Conservation (phyloP, 2,329 filamentous ascomycete genomes). For the Cordyceps tenuipes region DNA sequence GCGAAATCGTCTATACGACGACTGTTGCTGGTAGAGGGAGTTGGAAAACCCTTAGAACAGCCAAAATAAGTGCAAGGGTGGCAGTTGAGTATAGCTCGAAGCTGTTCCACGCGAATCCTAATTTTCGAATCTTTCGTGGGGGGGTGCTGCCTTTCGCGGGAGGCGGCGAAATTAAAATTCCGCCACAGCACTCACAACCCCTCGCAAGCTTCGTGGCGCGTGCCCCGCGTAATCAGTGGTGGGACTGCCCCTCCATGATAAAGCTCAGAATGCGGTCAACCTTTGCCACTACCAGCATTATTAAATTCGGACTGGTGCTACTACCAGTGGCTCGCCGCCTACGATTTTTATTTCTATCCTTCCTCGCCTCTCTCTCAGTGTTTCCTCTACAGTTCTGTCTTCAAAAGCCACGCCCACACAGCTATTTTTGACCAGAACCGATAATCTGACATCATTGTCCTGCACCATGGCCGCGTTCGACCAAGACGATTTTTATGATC, state of each 20-base stretch:
- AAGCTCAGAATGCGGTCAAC: not conserved
- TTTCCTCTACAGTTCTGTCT: not conserved
- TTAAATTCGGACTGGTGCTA: not conserved
- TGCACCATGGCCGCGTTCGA: constrained; percentile 8
- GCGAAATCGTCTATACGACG: constrained; percentile 10
- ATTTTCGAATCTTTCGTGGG: constrained; percentile 18
- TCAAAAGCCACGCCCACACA: not conserved
- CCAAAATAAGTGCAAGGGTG: constrained; percentile 5
- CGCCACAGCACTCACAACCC: constrained; percentile 7
- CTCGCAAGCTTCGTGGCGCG: constrained; percentile 2
- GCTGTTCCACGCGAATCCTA: constrained; percentile 13
- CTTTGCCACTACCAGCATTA: not conserved
- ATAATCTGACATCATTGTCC: constrained; percentile 1
- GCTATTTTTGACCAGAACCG: not conserved
- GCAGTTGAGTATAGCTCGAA: constrained; percentile 10
- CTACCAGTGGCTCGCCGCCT: not conserved
- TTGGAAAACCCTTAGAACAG: constrained; percentile 6
- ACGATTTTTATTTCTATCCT: not conserved
- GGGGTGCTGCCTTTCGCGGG: constrained; percentile 12
- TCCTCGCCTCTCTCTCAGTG: not conserved
- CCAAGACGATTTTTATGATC: constrained; percentile 13
- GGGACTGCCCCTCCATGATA: constrained; percentile 5
- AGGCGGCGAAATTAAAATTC: constrained; percentile 13
- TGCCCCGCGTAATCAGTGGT: constrained; percentile 10
- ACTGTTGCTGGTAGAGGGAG: not conserved